Evolutionary conservation across 805 yeast genomes (phyloP).

Genomic region (Metschnikowia chrysomelidarum): DNA sequence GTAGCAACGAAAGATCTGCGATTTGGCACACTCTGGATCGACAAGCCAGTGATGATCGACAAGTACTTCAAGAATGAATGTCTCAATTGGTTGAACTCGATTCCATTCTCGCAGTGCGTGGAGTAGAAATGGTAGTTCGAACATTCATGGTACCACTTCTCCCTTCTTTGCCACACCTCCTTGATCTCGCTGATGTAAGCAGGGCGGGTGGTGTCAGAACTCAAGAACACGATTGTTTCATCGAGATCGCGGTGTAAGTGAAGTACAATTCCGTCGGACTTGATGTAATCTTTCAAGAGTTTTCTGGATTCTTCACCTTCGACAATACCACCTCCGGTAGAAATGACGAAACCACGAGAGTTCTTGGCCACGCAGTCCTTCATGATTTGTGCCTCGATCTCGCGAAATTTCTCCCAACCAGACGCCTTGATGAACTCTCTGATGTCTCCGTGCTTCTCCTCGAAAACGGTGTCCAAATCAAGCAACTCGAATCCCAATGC

Average conservation of each 20-base stretch:
- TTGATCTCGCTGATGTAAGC: conserved; percentile 77
- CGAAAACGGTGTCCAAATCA: conserved; percentile 78
- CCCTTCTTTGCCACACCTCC: conserved; percentile 83
- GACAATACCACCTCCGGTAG: conserved; percentile 97
- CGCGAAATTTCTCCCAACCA: conserved; percentile 91
- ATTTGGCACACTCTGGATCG: conserved; percentile 37
- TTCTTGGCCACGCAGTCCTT: conserved; percentile 44
- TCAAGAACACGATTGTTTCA: conserved; percentile 72
- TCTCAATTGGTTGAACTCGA: conserved; percentile 56
- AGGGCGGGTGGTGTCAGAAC: conserved; percentile 82
- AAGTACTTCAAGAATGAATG: conserved; percentile 59
- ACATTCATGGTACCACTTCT: conserved; percentile 73
- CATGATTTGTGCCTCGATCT: conserved; percentile 57
- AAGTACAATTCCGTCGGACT: conserved; percentile 72
- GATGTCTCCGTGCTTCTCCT: conserved; percentile 52
- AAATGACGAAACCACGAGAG: conserved; percentile 59
- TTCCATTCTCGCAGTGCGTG: conserved; percentile 58
- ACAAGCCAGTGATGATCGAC: conserved; percentile 57
- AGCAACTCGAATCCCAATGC: conserved; percentile 63
- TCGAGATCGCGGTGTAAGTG: conserved; percentile 88
- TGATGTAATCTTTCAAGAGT: conserved; percentile 51
- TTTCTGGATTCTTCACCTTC: conserved; percentile 71
- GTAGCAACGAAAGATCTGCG: conserved; percentile 68
- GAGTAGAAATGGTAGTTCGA: conserved; percentile 78
- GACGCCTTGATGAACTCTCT: conserved; percentile 56